Evolutionary conservation across 768 basidiomycete genomes (phyloP), one percentile per base, ranked within the genome.

Genomic region (Rickenella mellea): DNA sequence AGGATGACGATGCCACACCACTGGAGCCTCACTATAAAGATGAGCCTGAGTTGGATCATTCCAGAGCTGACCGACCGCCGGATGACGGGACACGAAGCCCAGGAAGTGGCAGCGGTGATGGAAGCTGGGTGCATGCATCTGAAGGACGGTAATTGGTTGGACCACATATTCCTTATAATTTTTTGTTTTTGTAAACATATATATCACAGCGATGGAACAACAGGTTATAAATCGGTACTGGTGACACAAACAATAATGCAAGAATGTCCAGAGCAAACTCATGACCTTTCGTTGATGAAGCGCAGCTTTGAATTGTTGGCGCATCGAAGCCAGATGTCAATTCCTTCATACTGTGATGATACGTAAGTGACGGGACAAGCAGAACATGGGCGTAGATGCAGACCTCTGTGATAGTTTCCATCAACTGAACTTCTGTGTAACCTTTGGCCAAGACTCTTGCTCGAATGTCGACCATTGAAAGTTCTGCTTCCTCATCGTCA

Each of bases 381-480:
- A 38, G 54, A 8, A 20, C 33, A 6, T 27, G 41, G 6, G 41
- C 5, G 39, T 36, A 39, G 11, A 45, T 21, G 56, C 79, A 59
- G 55, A 92, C 92, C 69, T 84, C 71, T 14, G 69, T 53, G 39
- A 97, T 83, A 1, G 89, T 87, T 47, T 88, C 81, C 69, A 83
- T 87, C 11, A 99, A 71, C 61, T 91, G 85, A 1, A 73, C 78
- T 58, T 99, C 94, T 11, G 90, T 97, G 63, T 83, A 96, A 14
- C 93, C 93, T 50, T 78, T 80, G 35, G 78, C 80, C 43, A 93
- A 63, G 9, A 97, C 83, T 28, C 92, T 77, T 36, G 83, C 79
- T 25, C 93, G 77, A 43, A 98, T 77, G 49, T 98, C 91, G 30
- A 88, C 74, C 71, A 99, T 79, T 6, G 79, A 76, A 46, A 96